Evolutionary conservation across 495 filamentous ascomycete genomes (phyloP), one percentile per base, ranked within the genome.

Genomic region (Aspergillus mulundensis): DNA sequence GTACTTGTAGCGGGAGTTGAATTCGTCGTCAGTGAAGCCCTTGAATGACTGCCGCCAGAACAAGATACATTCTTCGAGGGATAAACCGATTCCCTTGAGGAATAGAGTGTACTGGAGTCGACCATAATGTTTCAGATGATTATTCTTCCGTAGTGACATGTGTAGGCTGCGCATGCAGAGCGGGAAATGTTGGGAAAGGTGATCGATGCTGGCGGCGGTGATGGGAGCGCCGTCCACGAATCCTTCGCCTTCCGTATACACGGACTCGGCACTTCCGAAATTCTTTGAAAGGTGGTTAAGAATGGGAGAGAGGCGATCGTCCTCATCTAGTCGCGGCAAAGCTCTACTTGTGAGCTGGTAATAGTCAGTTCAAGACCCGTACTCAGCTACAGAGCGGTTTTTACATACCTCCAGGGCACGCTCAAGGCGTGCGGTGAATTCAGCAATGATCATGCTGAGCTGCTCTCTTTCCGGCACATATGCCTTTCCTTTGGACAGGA

Each of bases 81-180:
- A 89, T 10, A 99, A 79, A 0, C 95, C 95, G 58, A 99, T 89
- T 30, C 95, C 95, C 76, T 99, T 99, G 54, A 99, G 81, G 81
- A 99, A 99, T 18, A 99, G 82, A 0, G 87, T 89, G 76, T 97
- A 99, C 73, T 99, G 95, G 19, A 97, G 80, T 57, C 95, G 89
- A 15, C 91, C 95, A 61, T 79, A 96, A 70, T 99, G 92, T 65
- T 96, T 96, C 50, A 99, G 76, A 55, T 97, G 89, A 28, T 85
- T 84, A 67, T 93, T 90, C 58, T 88, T 86, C 54, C 89, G 86
- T 18, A 99, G 76, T 11, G 83, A 87, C 46, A 81, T 84, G 68
- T 99, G 95, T 40, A 97, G 77, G 64, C 91, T 87, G 24, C 83
- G 82, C 95, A 97, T 97, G 71, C 95, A 99, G 19, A 93, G 78